Conservation (phyloP, 768 basidiomycete genomes). For the Saitozyma sp. region DNA sequence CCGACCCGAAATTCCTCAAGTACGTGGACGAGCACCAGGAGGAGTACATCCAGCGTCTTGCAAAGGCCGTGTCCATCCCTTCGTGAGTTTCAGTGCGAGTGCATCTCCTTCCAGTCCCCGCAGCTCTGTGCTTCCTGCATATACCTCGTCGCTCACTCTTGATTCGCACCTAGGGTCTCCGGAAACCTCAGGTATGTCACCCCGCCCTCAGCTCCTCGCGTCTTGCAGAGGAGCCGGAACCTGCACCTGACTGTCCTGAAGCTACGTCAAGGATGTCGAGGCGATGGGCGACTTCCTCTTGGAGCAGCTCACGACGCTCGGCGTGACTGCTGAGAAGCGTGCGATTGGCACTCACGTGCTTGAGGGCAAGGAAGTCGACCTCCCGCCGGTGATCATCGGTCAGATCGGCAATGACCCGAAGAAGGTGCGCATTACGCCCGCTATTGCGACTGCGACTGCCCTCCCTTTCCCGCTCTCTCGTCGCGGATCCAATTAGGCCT, state of each 20-base stretch:
- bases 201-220: background rate
- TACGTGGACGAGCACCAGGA: slow-evolving; percentile 72
- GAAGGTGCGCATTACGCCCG: slow-evolving; percentile 56
- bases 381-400: slow-evolving; percentile 84
- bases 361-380: slow-evolving; percentile 68
- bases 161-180: slow-evolving; percentile 41
- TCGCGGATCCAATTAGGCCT: background rate
- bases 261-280: slow-evolving; percentile 72
- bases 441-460: background rate
- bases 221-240: too few relatives aligned
- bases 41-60: slow-evolving; percentile 73
- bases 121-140: background rate
- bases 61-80: slow-evolving; percentile 80
- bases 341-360: slow-evolving; percentile 75
- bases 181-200: slow-evolving; percentile 47
- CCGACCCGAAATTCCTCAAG: slow-evolving; percentile 49
- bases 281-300: slow-evolving; percentile 84
- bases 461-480: background rate
- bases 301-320: slow-evolving; percentile 69
- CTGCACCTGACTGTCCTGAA: slow-evolving; percentile 8
- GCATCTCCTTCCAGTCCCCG: too few relatives aligned
- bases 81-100: slow-evolving; percentile 53
- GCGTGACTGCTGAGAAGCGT: slow-evolving; percentile 71
- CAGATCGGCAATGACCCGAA: slow-evolving; percentile 74
- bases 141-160: background rate